Conservation (phyloP, 1,284 basidiomycete genomes). For the Cryptococcus amylolentus region DNA sequence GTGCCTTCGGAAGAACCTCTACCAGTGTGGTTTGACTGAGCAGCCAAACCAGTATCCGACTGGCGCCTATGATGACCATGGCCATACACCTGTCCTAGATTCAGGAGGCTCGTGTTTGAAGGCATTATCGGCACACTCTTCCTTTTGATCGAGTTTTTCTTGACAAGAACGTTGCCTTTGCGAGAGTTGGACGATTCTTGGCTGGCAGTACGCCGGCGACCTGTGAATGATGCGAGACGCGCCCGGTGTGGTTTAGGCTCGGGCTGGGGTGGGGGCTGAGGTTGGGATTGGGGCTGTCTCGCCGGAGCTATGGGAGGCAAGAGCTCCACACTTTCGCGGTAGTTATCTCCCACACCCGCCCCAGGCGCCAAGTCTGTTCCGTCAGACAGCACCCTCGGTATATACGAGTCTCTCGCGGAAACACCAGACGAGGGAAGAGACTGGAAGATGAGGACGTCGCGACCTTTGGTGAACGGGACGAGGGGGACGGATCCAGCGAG, state of each 20-base stretch:
- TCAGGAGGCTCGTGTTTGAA: not conserved
- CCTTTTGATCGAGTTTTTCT: conserved; percentile 22
- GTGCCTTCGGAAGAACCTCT: not conserved
- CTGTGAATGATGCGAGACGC: not conserved
- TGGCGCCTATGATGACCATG: not conserved
- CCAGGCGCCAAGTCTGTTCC: not conserved
- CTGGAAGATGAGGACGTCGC: conserved; percentile 42
- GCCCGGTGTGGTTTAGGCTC: not conserved
- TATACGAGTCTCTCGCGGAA: conserved; percentile 24
- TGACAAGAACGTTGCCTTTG: conserved; percentile 19
- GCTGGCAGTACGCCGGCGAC: not conserved
- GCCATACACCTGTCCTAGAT: not conserved
- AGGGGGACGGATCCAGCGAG: conserved; percentile 37
- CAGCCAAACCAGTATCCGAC: not conserved
- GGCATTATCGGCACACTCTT: conserved; percentile 1
- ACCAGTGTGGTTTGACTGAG: not conserved
- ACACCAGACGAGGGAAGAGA: conserved; percentile 32
- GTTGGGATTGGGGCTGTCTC: not conserved
- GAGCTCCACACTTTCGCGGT: no score
- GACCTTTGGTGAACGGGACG: conserved; percentile 25
- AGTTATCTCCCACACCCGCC: not conserved
- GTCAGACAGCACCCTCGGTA: not conserved
- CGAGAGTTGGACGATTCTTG: conserved; percentile 11
- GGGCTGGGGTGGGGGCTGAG: not conserved
- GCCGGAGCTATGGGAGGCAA: not conserved